phyloP scores from a whole-genome alignment of 208 protist genomes.

The Leishmania gerbilli region DNA sequence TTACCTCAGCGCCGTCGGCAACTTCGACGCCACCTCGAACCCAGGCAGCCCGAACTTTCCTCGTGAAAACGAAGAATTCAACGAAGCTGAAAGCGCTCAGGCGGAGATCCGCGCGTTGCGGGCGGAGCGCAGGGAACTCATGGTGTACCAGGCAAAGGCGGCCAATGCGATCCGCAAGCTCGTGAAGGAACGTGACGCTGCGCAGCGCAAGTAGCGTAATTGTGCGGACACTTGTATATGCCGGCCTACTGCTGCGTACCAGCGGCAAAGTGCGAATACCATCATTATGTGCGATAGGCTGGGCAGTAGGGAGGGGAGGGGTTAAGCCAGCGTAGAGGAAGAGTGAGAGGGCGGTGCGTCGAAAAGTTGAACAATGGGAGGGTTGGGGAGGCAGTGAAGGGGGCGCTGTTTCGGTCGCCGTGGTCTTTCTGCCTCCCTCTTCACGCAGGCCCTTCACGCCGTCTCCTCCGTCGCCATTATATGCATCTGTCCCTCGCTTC shows the following conservation, averaged over 20 bases:
- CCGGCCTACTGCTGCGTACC: not conserved
- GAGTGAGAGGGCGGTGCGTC: not conserved
- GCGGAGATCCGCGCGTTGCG: conserved; percentile 48
- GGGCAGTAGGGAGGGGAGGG: not conserved
- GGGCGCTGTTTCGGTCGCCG: not conserved
- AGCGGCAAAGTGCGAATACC: not conserved
- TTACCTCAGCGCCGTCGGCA: conserved; percentile 63
- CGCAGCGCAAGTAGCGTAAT: conserved; percentile 16
- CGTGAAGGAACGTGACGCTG: conserved; percentile 57
- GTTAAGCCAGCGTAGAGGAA: not conserved
- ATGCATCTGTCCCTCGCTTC: too few relatives aligned
- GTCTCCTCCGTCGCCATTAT: not conserved
- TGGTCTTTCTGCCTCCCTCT: not conserved
- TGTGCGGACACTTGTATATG: not conserved
- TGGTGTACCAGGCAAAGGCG: conserved; percentile 76
- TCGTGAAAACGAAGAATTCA: conserved; percentile 19
- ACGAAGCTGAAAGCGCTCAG: conserved; percentile 35
- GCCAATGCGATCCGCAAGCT: conserved; percentile 79
- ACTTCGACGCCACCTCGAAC: conserved; percentile 1
- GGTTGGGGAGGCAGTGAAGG: not conserved
- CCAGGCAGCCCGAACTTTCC: conserved; percentile 6
- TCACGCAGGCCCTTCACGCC: not conserved
- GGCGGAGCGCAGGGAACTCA: conserved; percentile 62
- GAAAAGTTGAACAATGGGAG: not conserved
- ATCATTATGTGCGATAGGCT: not conserved